Conservation (phyloP, 139 green algal species). For the Zygnema circumcarinatum region DNA sequence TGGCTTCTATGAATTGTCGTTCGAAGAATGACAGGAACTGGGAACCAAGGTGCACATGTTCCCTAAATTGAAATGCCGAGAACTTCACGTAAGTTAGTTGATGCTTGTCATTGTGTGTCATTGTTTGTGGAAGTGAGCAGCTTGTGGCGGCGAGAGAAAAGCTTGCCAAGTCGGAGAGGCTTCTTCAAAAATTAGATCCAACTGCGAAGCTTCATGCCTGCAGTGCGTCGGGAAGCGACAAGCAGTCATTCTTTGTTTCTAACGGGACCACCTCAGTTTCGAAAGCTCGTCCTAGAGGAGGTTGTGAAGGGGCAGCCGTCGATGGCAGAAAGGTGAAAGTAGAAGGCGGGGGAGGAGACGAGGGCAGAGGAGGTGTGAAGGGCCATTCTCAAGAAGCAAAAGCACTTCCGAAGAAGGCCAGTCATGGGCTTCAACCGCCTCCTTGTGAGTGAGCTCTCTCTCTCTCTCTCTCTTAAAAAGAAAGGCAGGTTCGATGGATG, state of each 20-base stretch:
- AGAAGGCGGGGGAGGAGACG: background rate
- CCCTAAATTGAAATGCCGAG: background rate
- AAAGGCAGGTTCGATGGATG: too few species aligned
- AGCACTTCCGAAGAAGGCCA: background rate
- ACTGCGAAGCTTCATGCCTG: too few species aligned
- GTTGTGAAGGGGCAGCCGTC: too few species aligned
- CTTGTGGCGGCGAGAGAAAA: background rate
- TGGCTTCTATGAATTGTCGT: background rate
- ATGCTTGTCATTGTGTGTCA: background rate
- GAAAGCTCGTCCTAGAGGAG: background rate
- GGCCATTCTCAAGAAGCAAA: background rate
- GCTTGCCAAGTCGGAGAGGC: background rate
- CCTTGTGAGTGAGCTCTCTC: background rate
- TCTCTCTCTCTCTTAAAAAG: slow-evolving; percentile 1
- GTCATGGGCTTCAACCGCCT: background rate
- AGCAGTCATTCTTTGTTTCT: background rate
- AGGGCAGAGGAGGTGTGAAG: background rate
- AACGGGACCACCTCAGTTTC: background rate
- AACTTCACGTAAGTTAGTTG: background rate
- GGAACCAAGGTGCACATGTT: background rate
- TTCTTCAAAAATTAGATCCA: background rate
- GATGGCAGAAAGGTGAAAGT: background rate
- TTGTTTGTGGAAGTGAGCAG: background rate
- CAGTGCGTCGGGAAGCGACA: background rate
- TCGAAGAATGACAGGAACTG: background rate